A percentile compares a stretch with the other conserved stretches of the same genome.
Conservation (phyloP, 257 asterid species). For the Solanum virginianum region DNA sequence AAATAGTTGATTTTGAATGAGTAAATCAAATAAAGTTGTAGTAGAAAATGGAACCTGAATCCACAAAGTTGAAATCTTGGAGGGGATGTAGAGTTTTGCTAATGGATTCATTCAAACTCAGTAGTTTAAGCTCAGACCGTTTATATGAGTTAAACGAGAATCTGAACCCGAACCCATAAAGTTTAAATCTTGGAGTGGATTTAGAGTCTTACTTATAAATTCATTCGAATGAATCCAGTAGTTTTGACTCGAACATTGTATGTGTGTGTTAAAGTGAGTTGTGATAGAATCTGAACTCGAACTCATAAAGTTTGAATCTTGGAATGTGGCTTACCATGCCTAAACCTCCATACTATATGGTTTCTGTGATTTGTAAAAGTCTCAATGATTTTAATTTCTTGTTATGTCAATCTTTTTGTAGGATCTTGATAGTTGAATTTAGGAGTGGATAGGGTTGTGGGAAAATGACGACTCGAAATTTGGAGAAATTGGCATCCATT, state of each 20-base stretch:
- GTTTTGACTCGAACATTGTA: not conserved
- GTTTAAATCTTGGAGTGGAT: not conserved
- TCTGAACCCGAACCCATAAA: not conserved
- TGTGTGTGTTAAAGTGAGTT: not conserved
- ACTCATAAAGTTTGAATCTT: not conserved
- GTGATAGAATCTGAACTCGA: not conserved
- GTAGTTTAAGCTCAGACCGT: not conserved
- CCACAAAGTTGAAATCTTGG: not conserved
- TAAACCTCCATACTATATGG: not conserved
- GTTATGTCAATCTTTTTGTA: not conserved
- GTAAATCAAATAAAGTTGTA: not conserved
- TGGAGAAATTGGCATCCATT: conserved; percentile 40
- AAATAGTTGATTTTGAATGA: not conserved
- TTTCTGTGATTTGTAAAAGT: not conserved
- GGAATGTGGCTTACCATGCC: not conserved
- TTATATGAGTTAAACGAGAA: not conserved
- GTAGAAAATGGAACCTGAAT: not conserved
- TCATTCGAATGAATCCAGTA: not conserved
- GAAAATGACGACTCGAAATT: conserved; percentile 22
- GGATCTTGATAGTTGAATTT: conserved; percentile 2
- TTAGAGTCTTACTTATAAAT: not conserved
- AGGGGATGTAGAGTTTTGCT: not conserved
- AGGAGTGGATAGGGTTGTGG: not conserved
- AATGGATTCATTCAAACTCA: not conserved
- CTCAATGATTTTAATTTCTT: not conserved